Evolutionary conservation across 1,284 basidiomycete species (phyloP).

Genomic region (Golubevia pallescens): DNA sequence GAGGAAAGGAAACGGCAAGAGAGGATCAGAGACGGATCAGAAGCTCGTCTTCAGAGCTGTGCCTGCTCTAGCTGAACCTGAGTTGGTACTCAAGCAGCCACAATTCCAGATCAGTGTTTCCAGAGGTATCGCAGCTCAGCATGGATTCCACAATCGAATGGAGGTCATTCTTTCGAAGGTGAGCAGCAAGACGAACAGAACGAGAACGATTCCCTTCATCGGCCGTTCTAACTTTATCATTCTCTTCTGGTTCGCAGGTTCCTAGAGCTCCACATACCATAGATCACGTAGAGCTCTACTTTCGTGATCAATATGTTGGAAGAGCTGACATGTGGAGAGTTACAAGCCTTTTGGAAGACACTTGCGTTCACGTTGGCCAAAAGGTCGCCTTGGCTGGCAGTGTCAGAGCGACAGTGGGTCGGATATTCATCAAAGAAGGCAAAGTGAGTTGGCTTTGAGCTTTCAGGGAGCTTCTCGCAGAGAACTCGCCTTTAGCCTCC

Average conservation of each 20-base stretch:
- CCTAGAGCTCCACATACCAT: slow-evolving; percentile 36
- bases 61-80: slow-evolving; percentile 40
- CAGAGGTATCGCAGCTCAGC: slow-evolving; percentile 21
- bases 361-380: slow-evolving; percentile 62
- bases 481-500: not conserved
- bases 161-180: slow-evolving; percentile 24
- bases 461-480: not conserved
- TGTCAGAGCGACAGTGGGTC: slow-evolving; percentile 54
- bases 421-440: slow-evolving; percentile 54
- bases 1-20: slow-evolving; percentile 1
- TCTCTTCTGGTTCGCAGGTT: slow-evolving; percentile 23
- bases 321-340: slow-evolving; percentile 64
- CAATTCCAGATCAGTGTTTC: slow-evolving; percentile 55
- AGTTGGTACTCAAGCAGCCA: slow-evolving; percentile 29
- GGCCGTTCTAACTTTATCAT: not conserved
- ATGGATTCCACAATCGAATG: slow-evolving; percentile 45
- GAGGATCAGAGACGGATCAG: not conserved
- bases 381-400: slow-evolving; percentile 50
- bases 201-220: not conserved
- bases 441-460: slow-evolving; percentile 16
- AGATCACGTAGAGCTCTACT: slow-evolving; percentile 63
- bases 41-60: slow-evolving; percentile 42
- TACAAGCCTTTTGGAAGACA: slow-evolving; percentile 44
- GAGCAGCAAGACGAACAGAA: not conserved
- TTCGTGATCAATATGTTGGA: slow-evolving; percentile 60